phyloP scores from a whole-genome alignment of 164 flowering plant species.

The grape (Vitis vinifera) region ASM3070453v1 NC_081811.1:18391001-18391500 shows the following conservation, averaged over 20 bases:
- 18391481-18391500: too few species aligned
- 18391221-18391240: background rate
- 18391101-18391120: conserved; percentile 79
- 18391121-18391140: conserved; percentile 65
- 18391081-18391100: conserved; percentile 83
- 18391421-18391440: too few species aligned
- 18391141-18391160: conserved; percentile 46
- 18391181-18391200: conserved; percentile 75
- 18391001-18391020: conserved; percentile 66
- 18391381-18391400: too few species aligned
- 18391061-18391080: conserved; percentile 59
- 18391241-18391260: background rate
- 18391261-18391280: background rate
- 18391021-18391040: conserved; percentile 64
- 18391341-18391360: too few species aligned
- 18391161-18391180: conserved; percentile 75
- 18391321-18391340: too few species aligned
- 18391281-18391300: background rate
- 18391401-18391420: too few species aligned
- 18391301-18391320: too few species aligned
- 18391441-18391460: too few species aligned
- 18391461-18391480: too few species aligned
- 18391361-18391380: too few species aligned
- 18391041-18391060: conserved; percentile 86
- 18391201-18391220: conserved; percentile 26